A percentile compares a stretch with the other conserved stretches of the same genome.
These are phyloP conservation scores for Candida mattraensis DNA, from an alignment of 805 yeast genomes.

Conservation along the genomic window DNA sequence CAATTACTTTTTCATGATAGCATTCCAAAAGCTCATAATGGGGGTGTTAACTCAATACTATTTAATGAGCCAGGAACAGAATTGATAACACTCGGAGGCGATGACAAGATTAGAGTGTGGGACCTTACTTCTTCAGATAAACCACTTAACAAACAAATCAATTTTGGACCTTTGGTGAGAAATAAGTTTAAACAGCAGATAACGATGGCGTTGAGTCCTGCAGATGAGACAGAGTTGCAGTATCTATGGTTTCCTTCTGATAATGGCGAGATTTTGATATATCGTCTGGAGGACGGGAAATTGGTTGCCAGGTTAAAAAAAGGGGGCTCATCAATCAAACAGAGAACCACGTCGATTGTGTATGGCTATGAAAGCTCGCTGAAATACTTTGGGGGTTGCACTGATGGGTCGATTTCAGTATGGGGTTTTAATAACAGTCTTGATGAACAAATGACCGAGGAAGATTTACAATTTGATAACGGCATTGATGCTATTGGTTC, in stretches of 20 bases:
- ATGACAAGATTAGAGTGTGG: constrained; percentile 83
- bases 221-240: constrained; percentile 53
- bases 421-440: constrained; percentile 48
- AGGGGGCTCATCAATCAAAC: constrained; percentile 35
- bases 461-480: constrained; percentile 20
- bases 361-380: constrained; percentile 45
- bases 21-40: constrained; percentile 64
- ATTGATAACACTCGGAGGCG: constrained; percentile 70
- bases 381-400: constrained; percentile 58
- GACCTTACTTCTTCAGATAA: constrained; percentile 52
- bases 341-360: constrained; percentile 53
- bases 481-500: constrained; percentile 11
- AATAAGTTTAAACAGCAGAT: constrained; percentile 60
- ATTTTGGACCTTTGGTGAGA: constrained; percentile 76
- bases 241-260: constrained; percentile 73
- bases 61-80: constrained; percentile 71
- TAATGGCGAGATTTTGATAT: constrained; percentile 66
- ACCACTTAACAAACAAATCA: constrained; percentile 57
- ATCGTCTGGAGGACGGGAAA: constrained; percentile 60
- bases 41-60: constrained; percentile 72
- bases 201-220: constrained; percentile 53
- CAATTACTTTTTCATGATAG: constrained; percentile 24
- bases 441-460: constrained; percentile 9
- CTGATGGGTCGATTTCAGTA: constrained; percentile 61
- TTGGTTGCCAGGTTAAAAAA: constrained; percentile 56